Percentiles rank a stretch among this genome's conserved stretches.
Conservation (phyloP, 129 eudicot species). For the Chrysanthemum lavandulifolium region DNA sequence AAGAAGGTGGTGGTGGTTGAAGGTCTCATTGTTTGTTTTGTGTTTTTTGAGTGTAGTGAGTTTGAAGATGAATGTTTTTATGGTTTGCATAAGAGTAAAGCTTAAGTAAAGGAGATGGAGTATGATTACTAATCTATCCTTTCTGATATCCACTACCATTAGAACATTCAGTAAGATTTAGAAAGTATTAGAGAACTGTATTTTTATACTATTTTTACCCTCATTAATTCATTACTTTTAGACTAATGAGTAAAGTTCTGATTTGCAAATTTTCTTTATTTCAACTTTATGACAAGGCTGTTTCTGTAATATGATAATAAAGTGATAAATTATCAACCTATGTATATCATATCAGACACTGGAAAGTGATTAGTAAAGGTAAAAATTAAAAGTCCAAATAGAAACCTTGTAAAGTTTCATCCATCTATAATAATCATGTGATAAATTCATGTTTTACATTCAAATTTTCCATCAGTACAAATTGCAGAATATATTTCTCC, state of each 20-base stretch:
- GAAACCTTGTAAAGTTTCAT: background rate
- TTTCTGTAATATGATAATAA: too few relatives aligned
- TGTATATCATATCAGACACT: too few relatives aligned
- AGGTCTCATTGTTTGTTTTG: conserved; percentile 31
- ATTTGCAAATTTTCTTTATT: too few relatives aligned
- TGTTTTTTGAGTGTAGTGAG: conserved; percentile 16
- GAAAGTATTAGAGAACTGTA: too few relatives aligned
- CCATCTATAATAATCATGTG: conserved; percentile 17
- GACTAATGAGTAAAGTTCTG: too few relatives aligned
- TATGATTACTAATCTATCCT: conserved; percentile 11
- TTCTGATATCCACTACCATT: background rate
- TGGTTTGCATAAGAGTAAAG: conserved; percentile 21
- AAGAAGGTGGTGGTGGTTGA: conserved; percentile 31
- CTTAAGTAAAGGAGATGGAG: conserved; percentile 10
- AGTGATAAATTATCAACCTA: too few relatives aligned
- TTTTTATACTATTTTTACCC: too few relatives aligned
- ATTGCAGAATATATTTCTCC: conserved; percentile 20
- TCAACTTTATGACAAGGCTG: too few relatives aligned
- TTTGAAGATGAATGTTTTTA: conserved; percentile 24
- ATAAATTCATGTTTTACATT: conserved; percentile 19
- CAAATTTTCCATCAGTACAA: conserved; percentile 17
- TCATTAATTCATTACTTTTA: too few relatives aligned
- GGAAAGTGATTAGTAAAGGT: too few relatives aligned
- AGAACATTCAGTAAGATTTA: too few relatives aligned
- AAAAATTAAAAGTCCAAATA: background rate